A percentile compares a stretch with the other conserved stretches of the same genome.
Conservation (phyloP, 2,329 filamentous ascomycete species). For the Pyricularia pennisetigena region DNA sequence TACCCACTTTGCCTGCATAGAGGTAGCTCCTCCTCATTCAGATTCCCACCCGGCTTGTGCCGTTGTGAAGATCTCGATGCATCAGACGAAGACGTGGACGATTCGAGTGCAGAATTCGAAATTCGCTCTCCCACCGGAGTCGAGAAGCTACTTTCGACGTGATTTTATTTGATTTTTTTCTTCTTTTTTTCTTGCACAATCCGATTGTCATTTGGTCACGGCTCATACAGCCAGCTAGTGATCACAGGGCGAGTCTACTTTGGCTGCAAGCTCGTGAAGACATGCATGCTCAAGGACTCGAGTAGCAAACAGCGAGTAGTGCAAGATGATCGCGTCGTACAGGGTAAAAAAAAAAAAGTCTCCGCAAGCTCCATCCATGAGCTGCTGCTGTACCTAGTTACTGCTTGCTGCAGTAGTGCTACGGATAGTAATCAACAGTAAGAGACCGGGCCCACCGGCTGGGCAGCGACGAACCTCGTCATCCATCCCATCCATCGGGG, state of each 20-base stretch:
- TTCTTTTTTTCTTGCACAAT: not conserved
- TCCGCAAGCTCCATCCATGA: not conserved
- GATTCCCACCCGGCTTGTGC: not conserved
- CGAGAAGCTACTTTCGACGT: not conserved
- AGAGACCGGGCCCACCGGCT: not conserved
- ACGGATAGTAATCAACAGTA: not conserved
- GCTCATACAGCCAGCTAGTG: too few species aligned
- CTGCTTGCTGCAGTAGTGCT: too few species aligned
- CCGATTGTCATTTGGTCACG: too few species aligned
- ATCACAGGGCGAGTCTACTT: not conserved
- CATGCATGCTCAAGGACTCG: not conserved
- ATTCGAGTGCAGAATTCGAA: not conserved
- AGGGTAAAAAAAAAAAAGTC: not conserved
- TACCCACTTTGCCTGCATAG: not conserved
- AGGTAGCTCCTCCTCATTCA: not conserved
- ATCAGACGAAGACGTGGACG: not conserved
- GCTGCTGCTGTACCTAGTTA: not conserved
- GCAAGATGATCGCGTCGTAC: not conserved
- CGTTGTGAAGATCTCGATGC: not conserved
- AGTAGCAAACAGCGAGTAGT: not conserved
- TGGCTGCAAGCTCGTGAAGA: not conserved
- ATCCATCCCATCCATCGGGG: not conserved
- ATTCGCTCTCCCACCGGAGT: not conserved
- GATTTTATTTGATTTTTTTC: not conserved
- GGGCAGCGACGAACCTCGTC: not conserved